Conservation (phyloP, 345 rosid species). For the Citrus australasica region DNA sequence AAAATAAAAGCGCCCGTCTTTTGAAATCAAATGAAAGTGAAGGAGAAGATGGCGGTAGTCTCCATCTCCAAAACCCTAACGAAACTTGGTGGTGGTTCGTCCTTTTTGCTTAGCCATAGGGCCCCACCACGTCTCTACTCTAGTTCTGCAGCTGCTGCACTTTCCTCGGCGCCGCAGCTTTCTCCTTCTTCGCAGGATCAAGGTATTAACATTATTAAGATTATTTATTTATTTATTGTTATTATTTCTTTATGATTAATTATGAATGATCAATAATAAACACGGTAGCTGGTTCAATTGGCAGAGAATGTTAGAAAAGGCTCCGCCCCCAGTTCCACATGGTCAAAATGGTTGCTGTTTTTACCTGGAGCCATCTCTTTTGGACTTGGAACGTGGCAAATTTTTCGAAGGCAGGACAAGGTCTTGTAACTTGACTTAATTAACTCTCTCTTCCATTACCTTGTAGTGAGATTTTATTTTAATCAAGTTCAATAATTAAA, state of each 20-base stretch:
- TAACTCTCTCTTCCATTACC: neutral
- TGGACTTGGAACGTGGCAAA: slow-evolving; percentile 99
- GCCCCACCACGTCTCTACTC: slow-evolving; percentile 18
- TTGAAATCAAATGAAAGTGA: slow-evolving; percentile 18
- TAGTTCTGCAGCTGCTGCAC: slow-evolving; percentile 34
- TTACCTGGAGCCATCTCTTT: slow-evolving; percentile 88
- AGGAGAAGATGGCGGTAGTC: slow-evolving; percentile 33
- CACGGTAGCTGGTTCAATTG: neutral
- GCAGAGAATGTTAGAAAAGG: slow-evolving; percentile 39
- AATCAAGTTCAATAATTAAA: neutral
- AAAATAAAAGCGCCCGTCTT: too few relatives aligned
- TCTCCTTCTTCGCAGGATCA: slow-evolving; percentile 30
- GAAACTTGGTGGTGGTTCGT: slow-evolving; percentile 21
- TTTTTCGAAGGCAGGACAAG: slow-evolving; percentile 89
- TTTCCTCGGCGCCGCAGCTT: slow-evolving; percentile 1
- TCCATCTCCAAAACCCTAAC: slow-evolving; percentile 47
- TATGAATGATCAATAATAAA: neutral
- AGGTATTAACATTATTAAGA: slow-evolving; percentile 29
- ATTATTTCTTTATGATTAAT: neutral
- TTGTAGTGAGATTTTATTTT: neutral
- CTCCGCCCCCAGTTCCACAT: slow-evolving; percentile 17
- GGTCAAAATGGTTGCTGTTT: slow-evolving; percentile 73
- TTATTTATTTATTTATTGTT: neutral
- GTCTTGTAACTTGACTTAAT: slow-evolving; percentile 21
- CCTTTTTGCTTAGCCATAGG: slow-evolving; percentile 17